Evolutionary conservation across 129 eudicot genomes (phyloP), one percentile per base, ranked within the genome.

Genomic region (Tagetes erecta): DNA sequence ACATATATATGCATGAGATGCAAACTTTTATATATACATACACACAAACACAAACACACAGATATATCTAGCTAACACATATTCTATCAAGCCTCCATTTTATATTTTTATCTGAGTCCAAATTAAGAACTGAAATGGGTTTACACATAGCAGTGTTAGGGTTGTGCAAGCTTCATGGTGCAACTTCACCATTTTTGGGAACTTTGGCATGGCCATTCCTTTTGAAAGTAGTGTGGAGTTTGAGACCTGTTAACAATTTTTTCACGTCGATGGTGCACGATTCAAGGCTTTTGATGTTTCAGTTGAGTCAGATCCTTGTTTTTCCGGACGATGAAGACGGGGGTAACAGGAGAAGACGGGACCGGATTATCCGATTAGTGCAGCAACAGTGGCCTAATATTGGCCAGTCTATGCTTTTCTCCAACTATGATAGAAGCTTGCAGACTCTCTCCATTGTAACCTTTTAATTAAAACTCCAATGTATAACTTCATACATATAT

Each of bases 371-470:
- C 68, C 68, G 14, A 6, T 0, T 63, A 63, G 5, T 63, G 47
- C 68, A 63, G 6, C 68, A 37, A 63, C 68, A 47, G 11, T 38
- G 13, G 41, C 67, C n/a, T 35, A 11, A 35, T 60, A 10, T 34
- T 11, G 67, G 67, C 44, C 67, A 36, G 1, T 34, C 66, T 3
- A 34, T 37, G 68, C 68, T 46, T 63, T 63, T 63, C 46, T 63
- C 68, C 41, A 11, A 59, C 41, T 59, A 34, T 4, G 66, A 59
- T 1, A 40, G 13, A 34, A 34, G 14, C 66, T 59, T 59, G n/a
- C 66, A 59, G 4, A 36, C 66, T 9, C 66, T 59, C 42, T 10
- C 66, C n/a, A 34, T 59, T 59, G 82, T 42, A 49, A 77, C 82
- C 72, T 78, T 78, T 57, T 78, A 55, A 78, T 10, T 20, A 20